A percentile compares a stretch with the other conserved stretches of the same genome.
These are phyloP conservation scores for Penicillium crystallinum DNA, from an alignment of 495 filamentous ascomycete species.

Conservation along the genomic window DNA sequence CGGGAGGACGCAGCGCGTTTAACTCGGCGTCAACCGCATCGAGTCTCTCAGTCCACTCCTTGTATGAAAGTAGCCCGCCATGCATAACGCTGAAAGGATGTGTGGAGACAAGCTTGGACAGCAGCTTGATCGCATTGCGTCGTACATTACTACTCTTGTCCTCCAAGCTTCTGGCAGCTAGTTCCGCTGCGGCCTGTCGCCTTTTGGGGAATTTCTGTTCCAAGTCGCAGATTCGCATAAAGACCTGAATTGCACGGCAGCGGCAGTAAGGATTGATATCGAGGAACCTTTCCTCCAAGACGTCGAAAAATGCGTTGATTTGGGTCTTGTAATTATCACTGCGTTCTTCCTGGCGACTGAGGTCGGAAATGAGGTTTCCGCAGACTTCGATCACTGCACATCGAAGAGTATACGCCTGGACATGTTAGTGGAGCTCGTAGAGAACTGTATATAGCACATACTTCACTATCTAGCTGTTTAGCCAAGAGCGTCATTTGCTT, in stretches of 20 bases:
- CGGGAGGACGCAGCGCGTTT: constrained; percentile 70
- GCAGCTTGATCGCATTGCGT: constrained; percentile 88
- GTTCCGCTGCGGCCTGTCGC: constrained; percentile 75
- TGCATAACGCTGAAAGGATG: constrained; percentile 93
- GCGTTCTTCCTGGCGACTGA: constrained; percentile 85
- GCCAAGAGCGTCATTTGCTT: constrained; percentile 94
- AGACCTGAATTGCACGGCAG: constrained; percentile 87
- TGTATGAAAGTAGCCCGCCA: constrained; percentile 74
- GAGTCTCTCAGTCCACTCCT: constrained; percentile 77
- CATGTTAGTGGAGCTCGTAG: neutral
- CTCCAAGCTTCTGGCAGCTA: constrained; percentile 82
- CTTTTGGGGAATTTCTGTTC: constrained; percentile 94
- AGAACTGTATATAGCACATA: constrained; percentile 20
- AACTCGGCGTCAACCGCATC: constrained; percentile 78
- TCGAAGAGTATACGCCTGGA: constrained; percentile 82
- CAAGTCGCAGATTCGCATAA: constrained; percentile 82
- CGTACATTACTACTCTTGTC: constrained; percentile 98
- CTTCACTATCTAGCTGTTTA: constrained; percentile 92
- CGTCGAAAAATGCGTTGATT: constrained; percentile 93
- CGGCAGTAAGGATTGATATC: constrained; percentile 97
- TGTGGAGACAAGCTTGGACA: constrained; percentile 80
- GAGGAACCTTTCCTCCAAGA: constrained; percentile 91
- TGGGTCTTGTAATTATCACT: constrained; percentile 89
- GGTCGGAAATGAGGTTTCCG: constrained; percentile 88
- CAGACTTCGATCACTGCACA: constrained; percentile 96